Evolutionary conservation across 495 filamentous ascomycete species (phyloP).

Genomic region (Ascobolus immersus): DNA sequence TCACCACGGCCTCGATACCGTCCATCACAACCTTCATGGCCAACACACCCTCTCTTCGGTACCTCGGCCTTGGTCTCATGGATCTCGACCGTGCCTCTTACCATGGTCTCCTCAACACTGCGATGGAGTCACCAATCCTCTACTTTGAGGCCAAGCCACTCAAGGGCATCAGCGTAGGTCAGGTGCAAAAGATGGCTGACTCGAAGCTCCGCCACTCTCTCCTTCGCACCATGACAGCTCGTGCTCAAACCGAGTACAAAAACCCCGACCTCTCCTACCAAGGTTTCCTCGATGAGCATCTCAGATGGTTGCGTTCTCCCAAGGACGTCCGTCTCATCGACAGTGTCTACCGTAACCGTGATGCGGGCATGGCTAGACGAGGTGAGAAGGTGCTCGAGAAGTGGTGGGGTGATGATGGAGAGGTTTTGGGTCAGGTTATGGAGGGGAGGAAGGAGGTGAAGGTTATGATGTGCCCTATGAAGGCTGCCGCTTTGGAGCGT

Average conservation of each 20-base stretch:
- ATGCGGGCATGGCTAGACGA: constrained; percentile 16
- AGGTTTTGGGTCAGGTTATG: constrained; percentile 6
- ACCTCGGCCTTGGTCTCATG: constrained; percentile 16
- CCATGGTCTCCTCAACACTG: constrained; percentile 11
- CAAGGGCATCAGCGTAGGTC: no score
- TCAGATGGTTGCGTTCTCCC: constrained; percentile 9
- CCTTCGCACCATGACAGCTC: not conserved
- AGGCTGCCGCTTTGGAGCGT: no score
- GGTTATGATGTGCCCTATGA: no score
- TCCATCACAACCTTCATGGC: constrained; percentile 13
- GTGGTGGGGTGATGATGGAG: constrained; percentile 8
- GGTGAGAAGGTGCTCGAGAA: constrained; percentile 15
- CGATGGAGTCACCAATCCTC: constrained; percentile 4
- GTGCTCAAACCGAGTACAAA: not conserved
- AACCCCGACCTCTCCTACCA: not conserved
- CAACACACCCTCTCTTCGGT: constrained; percentile 11
- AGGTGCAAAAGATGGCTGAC: constrained; percentile 2
- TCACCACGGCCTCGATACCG: constrained; percentile 11
- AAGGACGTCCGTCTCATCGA: constrained; percentile 5
- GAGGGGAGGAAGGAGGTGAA: no score
- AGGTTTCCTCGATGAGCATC: constrained; percentile 10
- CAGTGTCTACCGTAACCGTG: not conserved
- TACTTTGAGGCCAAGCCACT: no score
- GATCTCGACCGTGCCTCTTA: constrained; percentile 10
- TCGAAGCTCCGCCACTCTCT: constrained; percentile 1